Evolutionary conservation across 495 filamentous ascomycete species (phyloP).

Genomic region (Aspergillus saccharolyticus): DNA sequence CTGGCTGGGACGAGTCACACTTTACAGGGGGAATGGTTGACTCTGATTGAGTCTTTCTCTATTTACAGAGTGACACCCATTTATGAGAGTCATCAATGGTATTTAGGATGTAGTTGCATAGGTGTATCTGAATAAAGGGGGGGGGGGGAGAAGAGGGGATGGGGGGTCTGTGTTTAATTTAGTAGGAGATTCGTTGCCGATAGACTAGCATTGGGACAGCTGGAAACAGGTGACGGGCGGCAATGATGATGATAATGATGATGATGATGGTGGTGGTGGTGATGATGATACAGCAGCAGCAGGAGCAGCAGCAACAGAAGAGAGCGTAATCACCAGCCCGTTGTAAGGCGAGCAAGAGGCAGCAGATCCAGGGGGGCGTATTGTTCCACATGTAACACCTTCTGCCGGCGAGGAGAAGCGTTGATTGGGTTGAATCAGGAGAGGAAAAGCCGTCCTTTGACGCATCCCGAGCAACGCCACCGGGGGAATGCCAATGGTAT

Average conservation of each 20-base stretch:
- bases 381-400: conserved; percentile 3
- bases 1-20: background rate
- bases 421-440: background rate
- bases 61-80: background rate
- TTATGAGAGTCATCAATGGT: background rate
- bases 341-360: background rate
- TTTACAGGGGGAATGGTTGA: background rate
- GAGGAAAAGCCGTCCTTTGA: background rate
- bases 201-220: background rate
- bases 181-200: background rate
- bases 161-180: background rate
- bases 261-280: background rate
- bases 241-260: background rate
- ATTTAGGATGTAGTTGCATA: background rate
- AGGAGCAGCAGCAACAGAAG: background rate
- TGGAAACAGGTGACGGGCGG: background rate
- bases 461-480: conserved; percentile 1
- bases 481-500: background rate
- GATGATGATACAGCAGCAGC: background rate
- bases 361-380: background rate
- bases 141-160: no score
- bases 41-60: background rate
- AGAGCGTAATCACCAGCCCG: background rate
- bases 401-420: background rate
- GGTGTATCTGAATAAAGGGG: background rate